Conservation (phyloP, 768 basidiomycete genomes). For the Tylopilus balloui region DNA sequence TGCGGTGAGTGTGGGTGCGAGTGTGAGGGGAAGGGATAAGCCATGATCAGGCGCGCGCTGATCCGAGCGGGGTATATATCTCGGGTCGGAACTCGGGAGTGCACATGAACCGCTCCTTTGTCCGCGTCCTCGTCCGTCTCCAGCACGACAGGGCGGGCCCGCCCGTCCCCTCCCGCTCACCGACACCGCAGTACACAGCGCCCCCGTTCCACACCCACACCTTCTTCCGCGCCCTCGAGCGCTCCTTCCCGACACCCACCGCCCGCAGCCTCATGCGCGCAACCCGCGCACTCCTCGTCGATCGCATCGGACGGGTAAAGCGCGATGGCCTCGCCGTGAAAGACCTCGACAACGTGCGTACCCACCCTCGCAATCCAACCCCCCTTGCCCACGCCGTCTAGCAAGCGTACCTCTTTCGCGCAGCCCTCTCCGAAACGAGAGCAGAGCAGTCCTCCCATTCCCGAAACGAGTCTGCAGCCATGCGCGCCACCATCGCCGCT, state of each 20-base stretch:
- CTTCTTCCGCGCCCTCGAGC: constrained; percentile 68
- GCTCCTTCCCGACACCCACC: constrained; percentile 66
- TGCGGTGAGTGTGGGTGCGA: not conserved
- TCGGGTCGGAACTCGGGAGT: constrained; percentile 18
- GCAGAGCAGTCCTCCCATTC: constrained; percentile 80
- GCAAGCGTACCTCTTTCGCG: constrained; percentile 95
- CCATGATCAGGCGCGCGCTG: constrained; percentile 4
- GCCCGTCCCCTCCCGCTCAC: constrained; percentile 14
- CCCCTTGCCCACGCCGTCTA: constrained; percentile 27
- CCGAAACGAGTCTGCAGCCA: constrained; percentile 79
- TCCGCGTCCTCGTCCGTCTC: constrained; percentile 15
- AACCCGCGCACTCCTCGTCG: constrained; percentile 72
- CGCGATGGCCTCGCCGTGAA: constrained; percentile 69
- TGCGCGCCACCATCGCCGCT: constrained; percentile 70
- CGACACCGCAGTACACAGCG: constrained; percentile 43
- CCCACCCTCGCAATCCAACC: not conserved
- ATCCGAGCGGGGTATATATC: not conserved
- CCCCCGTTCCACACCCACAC: constrained; percentile 83
- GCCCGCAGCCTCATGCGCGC: constrained; percentile 82
- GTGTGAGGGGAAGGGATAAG: constrained; percentile 24
- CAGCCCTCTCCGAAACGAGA: constrained; percentile 85
- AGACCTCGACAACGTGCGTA: constrained; percentile 76
- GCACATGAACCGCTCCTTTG: not conserved
- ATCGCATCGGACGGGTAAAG: constrained; percentile 65
- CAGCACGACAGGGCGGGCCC: constrained; percentile 16